A percentile compares a stretch with the other conserved stretches of the same genome.
Evolutionary conservation across 169 alveolate genomes (phyloP).

Genomic region (Plasmodium inui): DNA sequence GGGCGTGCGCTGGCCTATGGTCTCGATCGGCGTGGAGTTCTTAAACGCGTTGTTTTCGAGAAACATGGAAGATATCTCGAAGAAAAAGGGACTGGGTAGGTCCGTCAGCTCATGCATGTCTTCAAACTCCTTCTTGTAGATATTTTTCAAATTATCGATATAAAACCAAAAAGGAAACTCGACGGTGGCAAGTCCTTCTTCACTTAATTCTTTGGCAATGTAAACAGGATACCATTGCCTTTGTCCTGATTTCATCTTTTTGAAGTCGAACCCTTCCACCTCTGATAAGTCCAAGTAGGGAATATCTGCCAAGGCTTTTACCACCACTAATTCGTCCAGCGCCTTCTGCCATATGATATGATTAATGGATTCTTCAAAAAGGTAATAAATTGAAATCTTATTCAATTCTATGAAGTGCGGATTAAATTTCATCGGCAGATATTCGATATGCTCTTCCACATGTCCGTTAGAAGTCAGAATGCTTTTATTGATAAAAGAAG

Average conservation of each 20-base stretch:
- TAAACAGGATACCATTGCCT: slow-evolving; percentile 86
- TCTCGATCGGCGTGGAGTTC: slow-evolving; percentile 72
- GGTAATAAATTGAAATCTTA: slow-evolving; percentile 49
- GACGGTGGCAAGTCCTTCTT: slow-evolving; percentile 80
- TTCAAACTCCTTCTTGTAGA: slow-evolving; percentile 71
- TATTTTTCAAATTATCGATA: slow-evolving; percentile 70
- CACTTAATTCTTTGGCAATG: slow-evolving; percentile 81
- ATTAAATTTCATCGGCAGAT: slow-evolving; percentile 58
- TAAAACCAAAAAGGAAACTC: slow-evolving; percentile 83
- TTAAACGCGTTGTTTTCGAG: slow-evolving; percentile 59
- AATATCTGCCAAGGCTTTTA: slow-evolving; percentile 84
- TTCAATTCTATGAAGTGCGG: slow-evolving; percentile 57
- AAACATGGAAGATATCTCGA: slow-evolving; percentile 70
- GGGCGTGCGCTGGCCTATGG: slow-evolving; percentile 66
- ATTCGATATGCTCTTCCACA: slow-evolving; percentile 59
- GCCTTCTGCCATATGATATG: slow-evolving; percentile 81
- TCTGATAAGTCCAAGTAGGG: slow-evolving; percentile 77
- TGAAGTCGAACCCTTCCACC: slow-evolving; percentile 81
- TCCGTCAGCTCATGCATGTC: slow-evolving; percentile 59
- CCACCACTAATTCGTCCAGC: slow-evolving; percentile 78
- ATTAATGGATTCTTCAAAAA: slow-evolving; percentile 68
- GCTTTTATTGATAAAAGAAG: slow-evolving; percentile 46
- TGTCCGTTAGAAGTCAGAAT: slow-evolving; percentile 9
- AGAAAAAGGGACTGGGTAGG: slow-evolving; percentile 66
- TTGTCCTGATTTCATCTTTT: slow-evolving; percentile 84